Evolutionary conservation across 257 asterid genomes (phyloP).

Genomic region (Prunella vulgaris): DNA sequence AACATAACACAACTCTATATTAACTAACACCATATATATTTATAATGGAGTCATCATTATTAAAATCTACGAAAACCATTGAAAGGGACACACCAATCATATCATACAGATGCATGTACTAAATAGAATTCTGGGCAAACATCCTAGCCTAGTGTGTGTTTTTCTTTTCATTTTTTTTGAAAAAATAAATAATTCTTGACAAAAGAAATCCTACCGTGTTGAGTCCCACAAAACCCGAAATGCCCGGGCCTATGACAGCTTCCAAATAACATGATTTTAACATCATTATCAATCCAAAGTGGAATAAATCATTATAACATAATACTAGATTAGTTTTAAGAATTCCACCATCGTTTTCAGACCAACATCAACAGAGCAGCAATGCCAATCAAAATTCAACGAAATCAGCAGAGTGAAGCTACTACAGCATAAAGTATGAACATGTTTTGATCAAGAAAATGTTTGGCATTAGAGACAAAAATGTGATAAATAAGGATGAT

Average conservation of each 20-base stretch:
- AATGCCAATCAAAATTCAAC: neutral
- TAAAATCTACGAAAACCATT: neutral
- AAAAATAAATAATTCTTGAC: no score
- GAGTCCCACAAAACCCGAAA: conserved; percentile 29
- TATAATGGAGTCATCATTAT: conserved; percentile 17
- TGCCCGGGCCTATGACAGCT: conserved; percentile 26
- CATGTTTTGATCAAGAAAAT: no score
- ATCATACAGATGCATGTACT: conserved; percentile 43
- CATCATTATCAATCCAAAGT: neutral
- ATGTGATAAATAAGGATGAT: neutral
- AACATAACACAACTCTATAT: conserved; percentile 27
- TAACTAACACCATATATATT: conserved; percentile 17
- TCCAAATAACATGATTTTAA: conserved; percentile 18
- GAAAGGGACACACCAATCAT: conserved; percentile 32
- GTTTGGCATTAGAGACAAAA: no score
- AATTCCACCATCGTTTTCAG: neutral
- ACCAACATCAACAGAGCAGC: neutral
- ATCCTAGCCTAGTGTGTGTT: conserved; percentile 19
- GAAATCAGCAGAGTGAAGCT: no score
- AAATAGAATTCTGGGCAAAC: conserved; percentile 47
- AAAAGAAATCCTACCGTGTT: conserved; percentile 5
- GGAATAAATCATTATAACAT: neutral
- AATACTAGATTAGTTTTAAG: neutral
- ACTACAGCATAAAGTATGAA: no score
- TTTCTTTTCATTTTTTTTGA: neutral